phyloP scores from a whole-genome alignment of 805 yeast species.

The Saturnispora sekii region DNA sequence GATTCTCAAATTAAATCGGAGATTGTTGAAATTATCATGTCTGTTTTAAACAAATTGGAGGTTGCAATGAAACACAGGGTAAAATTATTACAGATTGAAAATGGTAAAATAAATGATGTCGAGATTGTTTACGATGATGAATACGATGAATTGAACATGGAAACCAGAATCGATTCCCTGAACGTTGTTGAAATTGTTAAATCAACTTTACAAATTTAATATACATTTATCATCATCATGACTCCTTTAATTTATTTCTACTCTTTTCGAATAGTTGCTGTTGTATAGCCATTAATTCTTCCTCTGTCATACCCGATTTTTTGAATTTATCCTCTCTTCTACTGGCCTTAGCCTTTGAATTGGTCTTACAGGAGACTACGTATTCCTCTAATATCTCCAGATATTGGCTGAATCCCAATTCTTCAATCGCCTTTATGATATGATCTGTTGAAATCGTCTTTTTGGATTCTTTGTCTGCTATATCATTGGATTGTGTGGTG shows the following conservation, averaged over 20 bases:
- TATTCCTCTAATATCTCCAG: constrained; percentile 73
- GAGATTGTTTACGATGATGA: constrained; percentile 19
- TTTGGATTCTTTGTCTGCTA: constrained; percentile 92
- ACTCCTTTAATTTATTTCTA: constrained; percentile 24
- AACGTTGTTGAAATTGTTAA: constrained; percentile 27
- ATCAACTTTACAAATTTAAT: constrained; percentile 13
- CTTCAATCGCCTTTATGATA: constrained; percentile 80
- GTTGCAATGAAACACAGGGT: constrained; percentile 39
- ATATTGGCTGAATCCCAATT: constrained; percentile 79
- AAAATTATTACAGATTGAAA: constrained; percentile 29
- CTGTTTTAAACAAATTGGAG: constrained; percentile 31
- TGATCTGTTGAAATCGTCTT: constrained; percentile 97
- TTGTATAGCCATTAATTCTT: constrained; percentile 83
- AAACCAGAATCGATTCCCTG: constrained; percentile 24
- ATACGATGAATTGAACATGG: constrained; percentile 25
- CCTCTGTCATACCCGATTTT: constrained; percentile 85
- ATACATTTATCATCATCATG: constrained; percentile 1
- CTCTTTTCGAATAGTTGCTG: constrained; percentile 73
- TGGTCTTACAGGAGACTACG: constrained; percentile 78
- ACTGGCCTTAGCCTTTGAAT: constrained; percentile 71
- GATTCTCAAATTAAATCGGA: constrained; percentile 13
- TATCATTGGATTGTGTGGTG: constrained; percentile 88
- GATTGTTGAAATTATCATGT: constrained; percentile 21
- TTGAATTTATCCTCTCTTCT: constrained; percentile 88
- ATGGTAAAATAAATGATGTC: constrained; percentile 20